phyloP scores from a whole-genome alignment of 768 basidiomycete genomes.

The Boletellus sp. region DNA sequence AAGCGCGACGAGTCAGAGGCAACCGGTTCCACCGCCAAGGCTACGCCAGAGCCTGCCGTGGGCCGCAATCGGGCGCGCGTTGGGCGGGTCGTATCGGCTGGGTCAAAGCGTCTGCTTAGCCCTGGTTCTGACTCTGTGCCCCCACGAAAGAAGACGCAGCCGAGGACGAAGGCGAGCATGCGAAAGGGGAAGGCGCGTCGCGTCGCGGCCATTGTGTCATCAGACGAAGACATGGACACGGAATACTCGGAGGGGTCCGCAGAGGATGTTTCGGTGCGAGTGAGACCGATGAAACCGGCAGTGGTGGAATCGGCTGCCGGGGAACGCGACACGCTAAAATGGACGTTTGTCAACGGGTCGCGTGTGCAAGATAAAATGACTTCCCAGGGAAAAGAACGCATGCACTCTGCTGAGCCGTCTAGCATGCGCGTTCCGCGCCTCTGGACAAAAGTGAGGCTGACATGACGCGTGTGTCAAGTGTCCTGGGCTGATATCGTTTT shows the following conservation, averaged over 20 bases:
- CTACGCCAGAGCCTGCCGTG: too few species aligned
- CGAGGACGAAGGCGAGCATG: neutral
- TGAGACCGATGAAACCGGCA: neutral
- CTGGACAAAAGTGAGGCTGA: slow-evolving; percentile 27
- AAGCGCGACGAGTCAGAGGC: too few species aligned
- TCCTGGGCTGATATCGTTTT: slow-evolving; percentile 1
- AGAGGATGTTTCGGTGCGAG: neutral
- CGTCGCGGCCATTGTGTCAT: neutral
- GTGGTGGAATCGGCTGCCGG: neutral
- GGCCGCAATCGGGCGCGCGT: neutral
- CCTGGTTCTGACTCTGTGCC: neutral
- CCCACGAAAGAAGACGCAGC: slow-evolving; percentile 8
- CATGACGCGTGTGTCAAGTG: neutral
- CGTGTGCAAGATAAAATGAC: neutral
- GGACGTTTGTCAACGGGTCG: slow-evolving; percentile 18
- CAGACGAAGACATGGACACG: neutral
- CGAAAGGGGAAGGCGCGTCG: neutral
- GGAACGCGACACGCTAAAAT: slow-evolving; percentile 2
- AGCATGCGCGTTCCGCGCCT: slow-evolving; percentile 17
- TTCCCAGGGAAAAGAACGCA: neutral
- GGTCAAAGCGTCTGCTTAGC: slow-evolving; percentile 19
- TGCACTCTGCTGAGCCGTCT: neutral
- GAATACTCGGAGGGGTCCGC: neutral
- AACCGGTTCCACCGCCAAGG: too few species aligned
- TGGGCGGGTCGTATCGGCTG: neutral